phyloP scores from a whole-genome alignment of 305 asterid genomes.

The Rubia tinctorum region DNA sequence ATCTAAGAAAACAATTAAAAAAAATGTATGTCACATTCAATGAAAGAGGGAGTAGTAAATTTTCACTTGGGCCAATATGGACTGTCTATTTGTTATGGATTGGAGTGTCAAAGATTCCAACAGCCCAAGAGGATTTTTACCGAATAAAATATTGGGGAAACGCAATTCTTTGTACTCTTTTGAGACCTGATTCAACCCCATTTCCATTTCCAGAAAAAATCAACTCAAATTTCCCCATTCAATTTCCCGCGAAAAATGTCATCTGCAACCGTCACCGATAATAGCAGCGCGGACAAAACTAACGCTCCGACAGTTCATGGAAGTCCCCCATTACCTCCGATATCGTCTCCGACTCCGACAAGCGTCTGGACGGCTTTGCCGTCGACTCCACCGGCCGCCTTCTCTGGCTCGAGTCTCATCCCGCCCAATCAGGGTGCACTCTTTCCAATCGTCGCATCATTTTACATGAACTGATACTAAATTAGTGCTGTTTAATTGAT shows the following conservation, averaged over 20 bases:
- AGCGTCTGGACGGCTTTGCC: constrained; percentile 71
- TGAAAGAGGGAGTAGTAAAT: no score
- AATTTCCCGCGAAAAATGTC: constrained; percentile 10
- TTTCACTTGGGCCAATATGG: no score
- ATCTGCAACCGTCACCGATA: neutral
- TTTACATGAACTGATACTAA: neutral
- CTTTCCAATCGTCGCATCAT: neutral
- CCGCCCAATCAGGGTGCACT: constrained; percentile 55
- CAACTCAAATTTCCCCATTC: neutral
- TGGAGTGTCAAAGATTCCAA: no score
- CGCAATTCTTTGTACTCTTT: neutral
- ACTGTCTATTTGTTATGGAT: no score
- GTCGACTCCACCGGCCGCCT: constrained; percentile 64
- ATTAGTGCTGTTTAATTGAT: neutral
- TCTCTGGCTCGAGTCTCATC: constrained; percentile 66
- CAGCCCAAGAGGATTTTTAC: no score
- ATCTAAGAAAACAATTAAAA: no score
- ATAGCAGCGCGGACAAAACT: constrained; percentile 17
- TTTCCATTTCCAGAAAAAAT: neutral
- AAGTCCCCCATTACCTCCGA: constrained; percentile 89
- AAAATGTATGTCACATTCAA: no score
- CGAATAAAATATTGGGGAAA: no score
- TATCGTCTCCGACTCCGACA: constrained; percentile 65
- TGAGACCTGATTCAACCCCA: neutral
- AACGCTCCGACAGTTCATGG: constrained; percentile 91